Base-by-base conservation (phyloP, 139 green algal genomes). In the Mychonastes homosphaera region DNA sequence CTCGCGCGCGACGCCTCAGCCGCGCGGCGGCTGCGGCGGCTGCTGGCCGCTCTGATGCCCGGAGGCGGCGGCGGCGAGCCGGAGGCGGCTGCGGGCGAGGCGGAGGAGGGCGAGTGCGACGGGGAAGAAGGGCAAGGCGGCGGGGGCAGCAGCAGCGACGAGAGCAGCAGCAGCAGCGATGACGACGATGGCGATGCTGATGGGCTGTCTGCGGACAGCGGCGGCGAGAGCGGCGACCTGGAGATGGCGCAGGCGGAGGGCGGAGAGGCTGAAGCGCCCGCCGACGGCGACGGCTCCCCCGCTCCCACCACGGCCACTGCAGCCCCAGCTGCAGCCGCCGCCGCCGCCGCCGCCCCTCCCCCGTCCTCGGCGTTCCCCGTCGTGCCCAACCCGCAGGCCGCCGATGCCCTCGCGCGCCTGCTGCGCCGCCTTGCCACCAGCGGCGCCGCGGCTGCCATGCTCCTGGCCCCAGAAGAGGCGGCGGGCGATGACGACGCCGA, bases 41-140 rank as follows among this genome's bases (percentile, higher is more conserved):
- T 85, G 24, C 39, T 67, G 43, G 74, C 77, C 10, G 77, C 73
- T 18, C 47, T 84, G 38, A 58, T 84, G n/a, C 77, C 77, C 9
- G 74, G 67, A 0, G 56, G 34, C 26, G 29, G 35, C 36, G 1
- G n/a, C 58, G 3, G 36, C 2, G 16, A n/a, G 23, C 2, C 6
- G 16, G 32, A 28, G 12, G 32, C 16, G 18, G 19, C 4, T 7
- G 56, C 19, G 12, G 55, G 21, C 21, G 40, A 26, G 10, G 36
- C 36, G 13, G 36, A 43, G 10, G 36, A 43, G 36, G 36, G 30
- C 0, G 32, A 41, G 13, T 4, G 15, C 26, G 27, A 57, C 4
- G 26, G 50, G 39, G 38, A 29, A 2, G 55, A 29, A 45, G 5
- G 41, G 13, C 44, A 41, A 4, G 24, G 53, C 27, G 10, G 16